phyloP scores from a whole-genome alignment of 2,329 filamentous ascomycete species.

The Aureobasidium uvarum region DNA sequence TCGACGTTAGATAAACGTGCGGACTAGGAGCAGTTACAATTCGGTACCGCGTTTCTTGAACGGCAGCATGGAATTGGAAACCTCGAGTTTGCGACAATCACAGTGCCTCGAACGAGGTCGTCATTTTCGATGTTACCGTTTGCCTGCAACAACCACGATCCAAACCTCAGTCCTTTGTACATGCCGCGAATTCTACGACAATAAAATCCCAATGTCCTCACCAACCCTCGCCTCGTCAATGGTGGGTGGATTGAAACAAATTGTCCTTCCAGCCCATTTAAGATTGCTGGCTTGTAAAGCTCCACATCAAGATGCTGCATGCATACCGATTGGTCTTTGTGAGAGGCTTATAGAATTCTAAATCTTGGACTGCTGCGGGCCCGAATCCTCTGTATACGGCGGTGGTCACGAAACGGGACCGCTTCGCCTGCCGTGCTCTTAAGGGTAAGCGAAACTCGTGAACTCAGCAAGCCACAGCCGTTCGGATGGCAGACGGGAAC shows the following conservation, averaged over 20 bases:
- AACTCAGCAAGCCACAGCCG: conserved; percentile 17
- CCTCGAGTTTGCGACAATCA: background rate
- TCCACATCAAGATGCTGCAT: background rate
- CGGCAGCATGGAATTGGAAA: background rate
- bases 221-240: background rate
- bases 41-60: background rate
- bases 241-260: background rate
- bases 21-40: background rate
- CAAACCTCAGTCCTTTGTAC: background rate
- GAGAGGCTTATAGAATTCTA: background rate
- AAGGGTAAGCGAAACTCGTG: background rate
- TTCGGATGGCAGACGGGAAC: background rate
- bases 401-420: background rate
- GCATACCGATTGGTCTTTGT: background rate
- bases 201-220: background rate
- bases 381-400: background rate
- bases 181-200: background rate
- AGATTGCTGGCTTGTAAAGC: background rate
- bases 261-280: background rate
- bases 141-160: background rate
- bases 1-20: background rate
- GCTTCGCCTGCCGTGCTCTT: background rate
- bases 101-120: background rate
- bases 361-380: background rate
- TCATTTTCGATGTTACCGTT: conserved; percentile 18